These are phyloP conservation scores for Corylus americana DNA, from an alignment of 306 rosid genomes.

Conservation along the genomic window DNA sequence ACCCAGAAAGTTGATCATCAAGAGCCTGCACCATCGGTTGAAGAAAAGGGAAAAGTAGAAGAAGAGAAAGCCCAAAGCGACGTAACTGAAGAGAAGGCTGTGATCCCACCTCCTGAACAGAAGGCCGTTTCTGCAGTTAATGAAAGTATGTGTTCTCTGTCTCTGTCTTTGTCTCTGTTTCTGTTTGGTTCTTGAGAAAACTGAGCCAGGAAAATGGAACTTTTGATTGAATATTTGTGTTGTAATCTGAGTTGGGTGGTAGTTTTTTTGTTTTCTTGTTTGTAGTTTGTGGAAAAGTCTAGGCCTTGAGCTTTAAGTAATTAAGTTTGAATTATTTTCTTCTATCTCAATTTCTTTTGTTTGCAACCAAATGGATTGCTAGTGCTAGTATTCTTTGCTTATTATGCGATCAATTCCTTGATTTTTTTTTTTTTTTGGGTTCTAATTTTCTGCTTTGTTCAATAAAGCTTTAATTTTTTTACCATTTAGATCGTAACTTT, in stretches of 20 bases:
- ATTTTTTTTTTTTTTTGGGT: neutral
- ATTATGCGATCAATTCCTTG: neutral
- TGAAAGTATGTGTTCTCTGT: constrained; percentile 37
- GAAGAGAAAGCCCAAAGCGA: constrained; percentile 24
- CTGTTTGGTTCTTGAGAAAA: neutral
- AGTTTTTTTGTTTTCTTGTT: neutral
- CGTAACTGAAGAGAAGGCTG: constrained; percentile 24
- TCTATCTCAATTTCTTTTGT: neutral
- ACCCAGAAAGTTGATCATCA: constrained; percentile 29
- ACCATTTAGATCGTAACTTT: neutral
- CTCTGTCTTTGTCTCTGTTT: neutral
- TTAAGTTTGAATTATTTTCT: neutral
- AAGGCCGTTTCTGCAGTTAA: constrained; percentile 23
- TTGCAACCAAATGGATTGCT: neutral
- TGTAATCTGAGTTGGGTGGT: neutral
- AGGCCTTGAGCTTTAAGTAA: neutral
- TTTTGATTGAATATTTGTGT: neutral
- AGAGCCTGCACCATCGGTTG: constrained; percentile 11
- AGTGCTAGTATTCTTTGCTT: neutral
- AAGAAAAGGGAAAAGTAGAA: constrained; percentile 1
- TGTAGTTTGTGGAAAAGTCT: neutral
- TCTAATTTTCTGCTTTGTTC: neutral
- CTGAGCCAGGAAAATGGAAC: no score
- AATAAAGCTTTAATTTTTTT: neutral
- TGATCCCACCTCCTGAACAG: constrained; percentile 23